Evolutionary conservation across 805 yeast species (phyloP), one percentile per base, ranked within the genome.

Genomic region (Ogataea nonfermentans): DNA sequence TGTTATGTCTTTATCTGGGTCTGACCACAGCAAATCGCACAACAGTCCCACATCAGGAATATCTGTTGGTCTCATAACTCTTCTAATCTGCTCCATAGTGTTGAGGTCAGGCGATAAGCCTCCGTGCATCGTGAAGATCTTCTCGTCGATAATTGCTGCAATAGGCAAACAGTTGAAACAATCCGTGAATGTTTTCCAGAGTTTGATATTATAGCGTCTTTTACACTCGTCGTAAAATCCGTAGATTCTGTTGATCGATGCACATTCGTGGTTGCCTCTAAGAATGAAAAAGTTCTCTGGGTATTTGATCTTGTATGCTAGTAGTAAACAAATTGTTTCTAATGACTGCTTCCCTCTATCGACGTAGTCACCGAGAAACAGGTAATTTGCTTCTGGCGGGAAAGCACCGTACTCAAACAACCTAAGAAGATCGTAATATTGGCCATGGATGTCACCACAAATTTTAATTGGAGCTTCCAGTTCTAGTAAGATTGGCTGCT

Each of bases 21-120:
- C 99, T 2, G 96, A 86, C 99, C 99, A 91, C 57, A 91, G 76
- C 65, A 91, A 75, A 67, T 91, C 99, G 73, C 97, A 91, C 57
- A 91, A 76, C 57, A 91, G 77, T 19, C 99, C 99, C 46, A 89
- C 95, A 66, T 91, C 99, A 40, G 99, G 99, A 55, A 91, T 89
- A 73, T 91, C 99, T 28, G 99, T 91, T 52, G 99, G 99, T 71
- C 99, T 84, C 98, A 90, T 91, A 48, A 91, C 95, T 64, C 97
- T 81, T 74, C 98, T 84, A 61, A 91, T 93, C 69, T 91, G 98
- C 65, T 93, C 98, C 98, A 91, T 91, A 46, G 95, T 79, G 71
- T 90, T 93, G 64, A 91, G 78, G 70, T 91, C 98, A 33, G 99
- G 99, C 29, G 96, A 85, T 57, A 91, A 74, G 47, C 99, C 99